phyloP scores from a whole-genome alignment of 148 eudicot genomes.

The Vaccinium vitisidaea region DNA sequence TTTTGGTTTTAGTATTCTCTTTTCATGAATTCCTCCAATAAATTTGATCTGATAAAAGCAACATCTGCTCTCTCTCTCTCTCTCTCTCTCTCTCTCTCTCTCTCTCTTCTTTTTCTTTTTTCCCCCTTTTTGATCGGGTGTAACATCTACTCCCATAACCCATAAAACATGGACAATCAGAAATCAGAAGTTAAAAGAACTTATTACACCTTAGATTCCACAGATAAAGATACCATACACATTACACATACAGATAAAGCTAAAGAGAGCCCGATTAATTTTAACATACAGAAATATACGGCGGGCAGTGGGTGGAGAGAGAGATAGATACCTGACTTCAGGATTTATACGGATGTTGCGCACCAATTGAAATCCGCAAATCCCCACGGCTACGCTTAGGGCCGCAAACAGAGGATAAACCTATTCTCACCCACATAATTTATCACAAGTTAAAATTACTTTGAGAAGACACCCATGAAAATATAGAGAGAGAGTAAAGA shows the following conservation, averaged over 20 bases:
- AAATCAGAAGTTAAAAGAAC: no score
- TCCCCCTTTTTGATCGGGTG: no score
- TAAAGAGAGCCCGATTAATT: background rate
- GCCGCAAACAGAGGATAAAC: constrained; percentile 76
- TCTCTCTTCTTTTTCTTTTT: no score
- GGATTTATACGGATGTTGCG: constrained; percentile 74
- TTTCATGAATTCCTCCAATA: background rate
- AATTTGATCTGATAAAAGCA: background rate
- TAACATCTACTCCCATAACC: background rate
- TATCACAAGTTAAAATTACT: constrained; percentile 15
- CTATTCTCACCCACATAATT: constrained; percentile 26
- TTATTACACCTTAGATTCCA: background rate
- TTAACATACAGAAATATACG: background rate
- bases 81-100: no score
- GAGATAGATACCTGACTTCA: constrained; percentile 66
- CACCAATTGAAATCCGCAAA: constrained; percentile 69
- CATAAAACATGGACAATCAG: background rate
- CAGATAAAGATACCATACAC: background rate
- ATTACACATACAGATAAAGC: background rate
- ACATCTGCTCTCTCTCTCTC: background rate
- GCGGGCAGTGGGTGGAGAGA: background rate
- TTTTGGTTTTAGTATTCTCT: no score
- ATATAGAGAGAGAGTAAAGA: background rate
- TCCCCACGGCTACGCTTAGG: constrained; percentile 72
- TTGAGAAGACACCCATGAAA: background rate